phyloP scores from a whole-genome alignment of 352 stramenopile species.

The Phytophthora pluvialis region DNA sequence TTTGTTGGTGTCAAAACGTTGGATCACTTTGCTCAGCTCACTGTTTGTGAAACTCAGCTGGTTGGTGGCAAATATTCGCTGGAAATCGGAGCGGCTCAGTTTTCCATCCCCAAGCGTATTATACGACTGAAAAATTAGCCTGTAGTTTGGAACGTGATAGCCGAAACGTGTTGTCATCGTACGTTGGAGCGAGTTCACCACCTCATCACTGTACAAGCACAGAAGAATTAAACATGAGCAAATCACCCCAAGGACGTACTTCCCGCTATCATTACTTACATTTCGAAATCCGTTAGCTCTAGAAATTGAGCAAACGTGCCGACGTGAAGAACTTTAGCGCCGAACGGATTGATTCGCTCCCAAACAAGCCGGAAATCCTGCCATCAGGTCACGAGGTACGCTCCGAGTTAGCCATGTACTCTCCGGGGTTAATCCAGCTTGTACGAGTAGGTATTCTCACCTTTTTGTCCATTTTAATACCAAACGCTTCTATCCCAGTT shows the following conservation, averaged over 20 bases:
- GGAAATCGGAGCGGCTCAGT: slow-evolving; percentile 73
- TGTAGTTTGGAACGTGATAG: slow-evolving; percentile 72
- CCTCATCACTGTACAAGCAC: slow-evolving; percentile 53
- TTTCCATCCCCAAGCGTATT: slow-evolving; percentile 73
- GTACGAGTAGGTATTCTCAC: slow-evolving; percentile 25
- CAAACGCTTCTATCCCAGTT: slow-evolving; percentile 65
- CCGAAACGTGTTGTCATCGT: slow-evolving; percentile 72
- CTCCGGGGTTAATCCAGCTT: too few species aligned
- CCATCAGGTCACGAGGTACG: background rate
- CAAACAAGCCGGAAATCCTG: slow-evolving; percentile 73
- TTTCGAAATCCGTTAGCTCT: slow-evolving; percentile 78
- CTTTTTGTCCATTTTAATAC: slow-evolving; percentile 82
- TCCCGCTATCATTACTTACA: slow-evolving; percentile 39
- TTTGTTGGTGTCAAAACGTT: slow-evolving; percentile 79
- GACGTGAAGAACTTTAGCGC: slow-evolving; percentile 62
- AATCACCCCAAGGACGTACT: background rate
- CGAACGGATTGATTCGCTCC: slow-evolving; percentile 73
- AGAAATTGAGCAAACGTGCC: slow-evolving; percentile 68
- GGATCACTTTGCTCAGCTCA: slow-evolving; percentile 82
- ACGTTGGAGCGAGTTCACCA: slow-evolving; percentile 66
- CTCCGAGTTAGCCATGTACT: too few species aligned
- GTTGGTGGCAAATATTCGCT: slow-evolving; percentile 69
- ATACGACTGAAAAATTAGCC: slow-evolving; percentile 79
- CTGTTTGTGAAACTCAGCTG: slow-evolving; percentile 76
- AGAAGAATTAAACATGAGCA: background rate